Conservation (phyloP, 108 stramenopile genomes). For the Bacterosira constricta region DNA sequence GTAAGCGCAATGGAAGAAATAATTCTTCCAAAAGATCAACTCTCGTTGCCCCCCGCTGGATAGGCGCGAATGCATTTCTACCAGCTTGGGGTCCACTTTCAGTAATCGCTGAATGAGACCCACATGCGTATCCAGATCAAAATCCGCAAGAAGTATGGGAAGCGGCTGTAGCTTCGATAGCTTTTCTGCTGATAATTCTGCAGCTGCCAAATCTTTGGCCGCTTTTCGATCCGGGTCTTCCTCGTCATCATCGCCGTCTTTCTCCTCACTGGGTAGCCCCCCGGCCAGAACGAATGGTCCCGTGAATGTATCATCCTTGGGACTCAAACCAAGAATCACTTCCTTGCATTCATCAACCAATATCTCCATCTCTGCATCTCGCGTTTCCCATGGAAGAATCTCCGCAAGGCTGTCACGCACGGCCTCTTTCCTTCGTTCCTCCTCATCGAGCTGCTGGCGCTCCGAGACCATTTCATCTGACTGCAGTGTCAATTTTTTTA, state of each 20-base stretch:
- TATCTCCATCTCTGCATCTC: conserved; percentile 84
- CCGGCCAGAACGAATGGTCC: conserved; percentile 77
- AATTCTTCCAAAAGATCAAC: conserved; percentile 81
- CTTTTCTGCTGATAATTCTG: conserved; percentile 60
- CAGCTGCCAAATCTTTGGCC: conserved; percentile 38
- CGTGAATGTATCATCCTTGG: conserved; percentile 68
- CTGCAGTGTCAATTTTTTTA: conserved; percentile 80
- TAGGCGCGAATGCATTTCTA: conserved; percentile 65
- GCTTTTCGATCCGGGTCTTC: conserved; percentile 29
- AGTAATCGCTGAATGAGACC: conserved; percentile 81
- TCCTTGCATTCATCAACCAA: conserved; percentile 89
- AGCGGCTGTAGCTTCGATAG: conserved; percentile 76
- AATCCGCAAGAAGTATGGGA: conserved; percentile 68
- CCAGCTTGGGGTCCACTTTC: conserved; percentile 68
- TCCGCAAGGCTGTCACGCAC: conserved; percentile 66
- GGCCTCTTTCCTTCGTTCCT: conserved; percentile 68
- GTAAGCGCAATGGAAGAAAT: conserved; percentile 87
- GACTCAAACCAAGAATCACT: conserved; percentile 70
- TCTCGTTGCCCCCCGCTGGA: conserved; percentile 71
- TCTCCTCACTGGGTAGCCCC: conserved; percentile 35
- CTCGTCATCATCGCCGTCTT: conserved; percentile 38
- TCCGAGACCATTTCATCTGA: conserved; percentile 78
- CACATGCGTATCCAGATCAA: conserved; percentile 86
- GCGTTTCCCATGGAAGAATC: conserved; percentile 85
- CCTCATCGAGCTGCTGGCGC: conserved; percentile 63